phyloP scores from a whole-genome alignment of 2,329 filamentous ascomycete species.

The Pseudocercospora cruenta region DNA sequence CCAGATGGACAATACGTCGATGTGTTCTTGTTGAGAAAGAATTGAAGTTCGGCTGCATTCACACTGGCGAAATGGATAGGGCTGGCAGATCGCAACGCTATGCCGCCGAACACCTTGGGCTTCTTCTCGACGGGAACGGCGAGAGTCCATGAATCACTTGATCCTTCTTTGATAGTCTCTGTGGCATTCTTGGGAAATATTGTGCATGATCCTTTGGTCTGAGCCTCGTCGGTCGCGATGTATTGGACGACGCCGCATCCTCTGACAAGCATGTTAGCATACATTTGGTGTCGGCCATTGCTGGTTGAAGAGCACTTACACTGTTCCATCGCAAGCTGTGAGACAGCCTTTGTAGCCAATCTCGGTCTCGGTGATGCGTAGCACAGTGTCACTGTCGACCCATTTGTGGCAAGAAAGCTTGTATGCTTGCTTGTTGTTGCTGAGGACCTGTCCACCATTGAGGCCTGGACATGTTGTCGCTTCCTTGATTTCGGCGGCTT shows the following conservation, averaged over 20 bases:
- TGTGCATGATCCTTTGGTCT: conserved; percentile 19
- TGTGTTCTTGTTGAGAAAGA: conserved; percentile 36
- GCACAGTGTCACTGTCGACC: conserved; percentile 15
- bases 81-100: conserved; percentile 28
- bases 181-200: conserved; percentile 8
- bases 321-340: conserved; percentile 21
- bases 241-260: conserved; percentile 21
- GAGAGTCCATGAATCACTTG: conserved; percentile 16
- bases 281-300: neutral
- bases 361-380: conserved; percentile 19
- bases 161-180: conserved; percentile 5
- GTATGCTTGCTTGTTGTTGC: conserved; percentile 20
- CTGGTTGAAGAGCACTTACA: neutral
- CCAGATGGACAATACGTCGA: conserved; percentile 34
- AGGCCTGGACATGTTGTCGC: conserved; percentile 15
- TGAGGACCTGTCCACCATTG: conserved; percentile 8
- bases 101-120: conserved; percentile 28
- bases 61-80: conserved; percentile 33
- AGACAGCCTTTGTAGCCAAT: conserved; percentile 23
- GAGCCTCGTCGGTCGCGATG: conserved; percentile 14
- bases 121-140: conserved; percentile 8
- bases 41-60: conserved; percentile 28
- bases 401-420: conserved; percentile 21
- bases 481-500: conserved; percentile 18
- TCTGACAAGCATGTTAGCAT: neutral